These are phyloP conservation scores for Coemansia sp. DNA, from an alignment of 192 early-diverging fungal species.

Conservation along the genomic window DNA sequence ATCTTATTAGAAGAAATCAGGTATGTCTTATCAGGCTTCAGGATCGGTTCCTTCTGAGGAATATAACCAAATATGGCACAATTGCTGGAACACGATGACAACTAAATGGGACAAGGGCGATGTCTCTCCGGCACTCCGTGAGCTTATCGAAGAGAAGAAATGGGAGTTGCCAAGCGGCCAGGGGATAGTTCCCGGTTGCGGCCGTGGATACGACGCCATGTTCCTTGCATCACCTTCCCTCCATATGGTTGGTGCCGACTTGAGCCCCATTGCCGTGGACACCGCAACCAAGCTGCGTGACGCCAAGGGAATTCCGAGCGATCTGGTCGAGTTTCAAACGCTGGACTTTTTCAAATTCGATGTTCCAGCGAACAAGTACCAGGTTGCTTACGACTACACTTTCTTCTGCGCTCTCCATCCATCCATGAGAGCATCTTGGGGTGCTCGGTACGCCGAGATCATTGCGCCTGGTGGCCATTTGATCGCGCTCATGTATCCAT, in stretches of 20 bases:
- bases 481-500: conserved; percentile 75
- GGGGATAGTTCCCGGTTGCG: conserved; percentile 51
- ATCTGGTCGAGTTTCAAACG: conserved; percentile 54
- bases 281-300: conserved; percentile 55
- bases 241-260: conserved; percentile 67
- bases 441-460: conserved; percentile 62
- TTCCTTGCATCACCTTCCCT: conserved; percentile 59
- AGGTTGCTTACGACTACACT: conserved; percentile 82
- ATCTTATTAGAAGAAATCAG: neutral
- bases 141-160: conserved; percentile 46
- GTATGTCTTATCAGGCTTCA: conserved; percentile 14
- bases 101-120: conserved; percentile 50
- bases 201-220: conserved; percentile 71
- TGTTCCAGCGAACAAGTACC: conserved; percentile 57
- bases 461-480: conserved; percentile 64
- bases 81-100: conserved; percentile 23
- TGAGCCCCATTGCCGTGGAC: conserved; percentile 64
- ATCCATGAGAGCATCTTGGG: conserved; percentile 63
- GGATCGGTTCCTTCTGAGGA: conserved; percentile 16
- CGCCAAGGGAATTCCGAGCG: conserved; percentile 22
- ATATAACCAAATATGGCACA: conserved; percentile 38
- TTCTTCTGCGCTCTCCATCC: conserved; percentile 80
- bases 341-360: conserved; percentile 76
- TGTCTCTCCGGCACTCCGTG: conserved; percentile 44
- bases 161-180: conserved; percentile 41